These are phyloP conservation scores for Ceratocystis smalleyi DNA, from an alignment of 2,329 filamentous ascomycete species.

Conservation along the genomic window DNA sequence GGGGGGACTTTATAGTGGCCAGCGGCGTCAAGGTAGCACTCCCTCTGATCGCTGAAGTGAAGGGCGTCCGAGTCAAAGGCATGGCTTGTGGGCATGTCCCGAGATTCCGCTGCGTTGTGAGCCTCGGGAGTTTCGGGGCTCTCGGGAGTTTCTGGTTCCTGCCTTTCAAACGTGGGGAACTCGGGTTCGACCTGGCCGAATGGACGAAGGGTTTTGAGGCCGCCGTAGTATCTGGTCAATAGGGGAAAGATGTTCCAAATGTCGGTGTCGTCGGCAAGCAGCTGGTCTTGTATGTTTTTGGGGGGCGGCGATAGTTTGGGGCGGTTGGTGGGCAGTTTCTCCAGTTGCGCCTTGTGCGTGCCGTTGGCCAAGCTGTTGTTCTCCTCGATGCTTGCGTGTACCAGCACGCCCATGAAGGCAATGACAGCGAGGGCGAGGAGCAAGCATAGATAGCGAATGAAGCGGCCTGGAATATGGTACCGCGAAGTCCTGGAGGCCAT, in stretches of 20 bases:
- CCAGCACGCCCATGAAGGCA: slow-evolving; percentile 60
- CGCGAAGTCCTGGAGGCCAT: slow-evolving; percentile 29
- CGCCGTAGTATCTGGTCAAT: slow-evolving; percentile 77
- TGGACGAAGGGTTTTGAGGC: slow-evolving; percentile 55
- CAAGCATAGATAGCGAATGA: slow-evolving; percentile 65
- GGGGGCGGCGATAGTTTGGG: neutral
- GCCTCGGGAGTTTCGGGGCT: neutral
- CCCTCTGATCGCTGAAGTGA: slow-evolving; percentile 41
- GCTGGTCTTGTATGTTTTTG: neutral
- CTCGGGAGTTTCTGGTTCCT: slow-evolving; percentile 25
- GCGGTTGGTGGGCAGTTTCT: slow-evolving; percentile 32
- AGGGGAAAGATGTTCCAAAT: slow-evolving; percentile 75
- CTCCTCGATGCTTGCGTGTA: slow-evolving; percentile 57
- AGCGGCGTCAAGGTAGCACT: slow-evolving; percentile 64
- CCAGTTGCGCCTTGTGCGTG: slow-evolving; percentile 22
- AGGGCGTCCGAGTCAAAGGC: slow-evolving; percentile 38
- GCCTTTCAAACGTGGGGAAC: slow-evolving; percentile 55
- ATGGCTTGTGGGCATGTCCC: slow-evolving; percentile 11
- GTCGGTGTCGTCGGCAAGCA: slow-evolving; percentile 20
- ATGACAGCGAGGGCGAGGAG: slow-evolving; percentile 53
- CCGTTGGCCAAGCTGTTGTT: slow-evolving; percentile 46
- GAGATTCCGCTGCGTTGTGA: neutral
- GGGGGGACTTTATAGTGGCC: slow-evolving; percentile 51
- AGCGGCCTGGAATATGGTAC: slow-evolving; percentile 54
- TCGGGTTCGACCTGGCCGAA: slow-evolving; percentile 56